Evolutionary conservation across 106 monocot species (phyloP), one percentile per base, ranked within the genome.

Genomic region (Acorus gramineus): DNA sequence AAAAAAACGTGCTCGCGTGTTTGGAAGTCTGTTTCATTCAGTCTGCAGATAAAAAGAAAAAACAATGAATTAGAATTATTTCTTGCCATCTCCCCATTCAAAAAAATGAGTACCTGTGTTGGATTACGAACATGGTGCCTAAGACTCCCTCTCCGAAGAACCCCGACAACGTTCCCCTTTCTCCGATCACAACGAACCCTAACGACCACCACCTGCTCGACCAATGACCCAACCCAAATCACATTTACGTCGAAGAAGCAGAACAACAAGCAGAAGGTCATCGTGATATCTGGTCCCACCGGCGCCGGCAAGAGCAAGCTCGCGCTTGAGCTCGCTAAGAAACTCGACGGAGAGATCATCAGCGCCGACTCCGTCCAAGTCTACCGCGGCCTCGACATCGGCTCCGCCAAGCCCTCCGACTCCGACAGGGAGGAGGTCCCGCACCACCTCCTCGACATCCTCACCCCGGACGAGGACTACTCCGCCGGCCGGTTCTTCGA

Each of bases 371-470:
- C 88, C 2, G 84, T 89, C 47, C 84, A 84, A 69, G 78, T 89
- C 4, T 89, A 89, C 50, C 72, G 78, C 3, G 84, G 88, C 12
- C 81, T 89, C 10, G 81, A 89, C 64, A 50, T 89, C 5, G 88
- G 88, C 2, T 84, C 88, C 2, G 81, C 88, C 59, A 89, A 89
- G 64, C 84, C 88, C 4, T 78, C 84, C 2, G 3, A 9, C 9
- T 8, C 63, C 0, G 82, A 83, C 5, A 67, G 78, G 12, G 70
- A 74, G 2, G 74, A 71, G 14, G 79, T 96, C 3, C 77, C 87
- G 5, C 96, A 96, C 45, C 90, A 91, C 71, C 56, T 91, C 64
- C 67, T 96, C n/a, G 87, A 96, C 70, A 61, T 91, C 11, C 50
- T 87, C 12, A 72, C 79, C 52, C 85, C 96, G 3, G 84, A 82